Base-by-base conservation (phyloP, 495 filamentous ascomycete genomes). In the Podospora australis region DNA sequence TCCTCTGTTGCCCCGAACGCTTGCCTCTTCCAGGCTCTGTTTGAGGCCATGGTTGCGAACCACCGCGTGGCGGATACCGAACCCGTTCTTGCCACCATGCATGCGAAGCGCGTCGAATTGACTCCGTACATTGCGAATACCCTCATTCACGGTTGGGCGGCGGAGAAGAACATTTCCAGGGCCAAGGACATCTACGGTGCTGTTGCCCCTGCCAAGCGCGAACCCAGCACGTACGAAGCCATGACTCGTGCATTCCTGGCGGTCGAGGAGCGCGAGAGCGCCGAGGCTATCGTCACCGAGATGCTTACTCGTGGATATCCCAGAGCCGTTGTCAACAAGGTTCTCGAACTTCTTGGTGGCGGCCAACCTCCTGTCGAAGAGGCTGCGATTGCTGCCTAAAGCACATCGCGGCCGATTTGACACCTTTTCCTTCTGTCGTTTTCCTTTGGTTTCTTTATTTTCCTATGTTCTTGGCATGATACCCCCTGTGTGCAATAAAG, bases 51-150 rank as follows among this genome's bases (percentile, higher is more conserved):
- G 81, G 94, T 96, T 35, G 90, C 91, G 61, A 97, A 96, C 67
- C 84, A 92, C 69, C 77, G 71, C 42, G 87, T 98, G 20, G 68
- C 74, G 22, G 83, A 87, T 30, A 91, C 88, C 2, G 82, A 88
- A 52, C 64, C 74, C 2, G 61, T 95, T 35, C 80, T 96, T 17
- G 67, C 70, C 17, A 72, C 84, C 44, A 97, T 98, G 92, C 66
- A 69, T 17, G 53, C 66, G 16, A 78, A 77, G 43, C 70, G 79
- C 36, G 81, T 97, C 9, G 85, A 87, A 46, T 81, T 96, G 77
- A 97, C 94, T 4, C 85, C 92, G 1, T 98, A 98, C 70, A 97
- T 98, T 56, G 92, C 94, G 57, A 98, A 98, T 73, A 95, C 89
- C 1, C 80, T 98, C n/a, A 98, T 98, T 62, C 89, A 97, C 57